Percentiles rank a stretch among this genome's conserved stretches.
Evolutionary conservation across 441 rosid species (phyloP).

Genomic region (Heliophila coronopifolia): DNA sequence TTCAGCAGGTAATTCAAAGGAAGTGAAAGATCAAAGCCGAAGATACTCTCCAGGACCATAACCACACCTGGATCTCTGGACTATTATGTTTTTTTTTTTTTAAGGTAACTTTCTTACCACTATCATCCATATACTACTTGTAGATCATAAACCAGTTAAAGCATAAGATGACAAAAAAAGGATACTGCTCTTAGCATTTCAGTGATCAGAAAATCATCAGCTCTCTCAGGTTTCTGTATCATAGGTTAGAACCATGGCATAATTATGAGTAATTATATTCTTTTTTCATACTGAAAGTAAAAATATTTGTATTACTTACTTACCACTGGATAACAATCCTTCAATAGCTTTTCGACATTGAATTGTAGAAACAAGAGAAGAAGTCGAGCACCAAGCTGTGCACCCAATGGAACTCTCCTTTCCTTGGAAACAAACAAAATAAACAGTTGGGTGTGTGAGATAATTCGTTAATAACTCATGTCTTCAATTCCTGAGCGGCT

Average conservation of each 20-base stretch:
- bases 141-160: not conserved
- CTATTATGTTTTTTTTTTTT: constrained; percentile 37
- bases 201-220: constrained; percentile 59
- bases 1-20: constrained; percentile 71
- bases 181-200: constrained; percentile 97
- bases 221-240: constrained; percentile 64
- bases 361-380: constrained; percentile 57
- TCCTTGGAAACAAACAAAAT: constrained; percentile 37
- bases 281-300: not conserved
- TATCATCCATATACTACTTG: not conserved
- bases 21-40: constrained; percentile 70
- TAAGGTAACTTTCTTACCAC: constrained; percentile 41
- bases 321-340: constrained; percentile 75
- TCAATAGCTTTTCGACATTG: constrained; percentile 48
- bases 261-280: constrained; percentile 1
- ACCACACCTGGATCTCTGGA: constrained; percentile 76
- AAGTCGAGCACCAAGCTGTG: constrained; percentile 59
- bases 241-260: constrained; percentile 2
- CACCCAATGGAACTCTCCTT: constrained; percentile 49
- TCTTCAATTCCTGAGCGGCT: too few species aligned
- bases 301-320: constrained; percentile 24
- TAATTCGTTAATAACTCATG: constrained; percentile 1
- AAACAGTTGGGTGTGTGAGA: not conserved
- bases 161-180: constrained; percentile 20
- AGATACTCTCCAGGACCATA: constrained; percentile 73